phyloP scores from a whole-genome alignment of 768 basidiomycete genomes.

The Xanthoconium purpureum region DNA sequence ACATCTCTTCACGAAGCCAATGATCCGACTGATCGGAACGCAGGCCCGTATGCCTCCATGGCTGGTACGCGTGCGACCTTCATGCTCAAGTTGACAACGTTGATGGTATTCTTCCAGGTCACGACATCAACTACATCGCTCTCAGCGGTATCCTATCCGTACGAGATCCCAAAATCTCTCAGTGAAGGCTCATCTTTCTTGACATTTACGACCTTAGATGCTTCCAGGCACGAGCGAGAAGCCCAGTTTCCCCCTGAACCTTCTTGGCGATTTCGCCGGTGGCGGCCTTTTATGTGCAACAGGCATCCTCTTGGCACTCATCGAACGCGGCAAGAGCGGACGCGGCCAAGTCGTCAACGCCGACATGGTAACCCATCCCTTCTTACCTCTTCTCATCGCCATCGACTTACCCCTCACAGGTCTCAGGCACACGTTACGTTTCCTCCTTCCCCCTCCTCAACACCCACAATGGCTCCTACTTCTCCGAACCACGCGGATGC shows the following conservation, averaged over 20 bases:
- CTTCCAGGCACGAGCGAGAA: slow-evolving; percentile 61
- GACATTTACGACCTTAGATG: slow-evolving; percentile 41
- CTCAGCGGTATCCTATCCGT: slow-evolving; percentile 74
- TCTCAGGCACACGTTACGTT: slow-evolving; percentile 77
- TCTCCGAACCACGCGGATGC: slow-evolving; percentile 46
- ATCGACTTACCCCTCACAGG: slow-evolving; percentile 44
- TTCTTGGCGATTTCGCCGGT: slow-evolving; percentile 81
- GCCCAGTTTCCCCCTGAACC: slow-evolving; percentile 70
- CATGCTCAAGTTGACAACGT: not conserved
- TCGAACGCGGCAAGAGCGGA: slow-evolving; percentile 63
- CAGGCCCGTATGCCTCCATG: slow-evolving; percentile 72
- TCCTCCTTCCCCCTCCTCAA: slow-evolving; percentile 67
- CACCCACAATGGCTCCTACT: slow-evolving; percentile 31
- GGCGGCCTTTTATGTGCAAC: slow-evolving; percentile 70
- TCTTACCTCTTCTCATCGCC: not conserved
- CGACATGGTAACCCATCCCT: slow-evolving; percentile 58
- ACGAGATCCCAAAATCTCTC: slow-evolving; percentile 13
- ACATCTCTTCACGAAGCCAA: not conserved
- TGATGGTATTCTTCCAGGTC: slow-evolving; percentile 43
- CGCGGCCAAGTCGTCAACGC: slow-evolving; percentile 70
- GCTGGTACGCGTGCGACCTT: slow-evolving; percentile 49
- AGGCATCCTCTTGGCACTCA: slow-evolving; percentile 71
- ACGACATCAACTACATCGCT: slow-evolving; percentile 84
- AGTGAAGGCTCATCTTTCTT: not conserved
- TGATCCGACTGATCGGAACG: slow-evolving; percentile 14